These are phyloP conservation scores for Tylopilus balloui DNA, from an alignment of 768 basidiomycete genomes.

Conservation along the genomic window DNA sequence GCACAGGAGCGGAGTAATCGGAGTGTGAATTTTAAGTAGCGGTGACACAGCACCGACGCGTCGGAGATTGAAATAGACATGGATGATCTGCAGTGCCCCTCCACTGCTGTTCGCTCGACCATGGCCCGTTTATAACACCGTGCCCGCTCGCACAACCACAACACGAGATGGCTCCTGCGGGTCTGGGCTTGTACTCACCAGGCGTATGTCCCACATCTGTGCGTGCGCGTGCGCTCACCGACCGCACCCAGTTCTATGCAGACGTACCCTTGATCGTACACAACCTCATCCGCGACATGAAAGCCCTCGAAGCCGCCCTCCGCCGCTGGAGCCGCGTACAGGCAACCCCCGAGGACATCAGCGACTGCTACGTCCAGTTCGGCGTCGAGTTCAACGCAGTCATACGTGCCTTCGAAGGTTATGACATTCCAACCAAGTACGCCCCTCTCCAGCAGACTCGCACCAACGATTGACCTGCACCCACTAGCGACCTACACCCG, in stretches of 20 bases:
- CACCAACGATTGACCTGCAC: not conserved
- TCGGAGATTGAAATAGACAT: not conserved
- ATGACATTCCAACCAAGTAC: constrained; percentile 75
- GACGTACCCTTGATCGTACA: constrained; percentile 63
- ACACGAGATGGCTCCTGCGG: constrained; percentile 13
- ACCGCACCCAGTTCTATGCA: constrained; percentile 1
- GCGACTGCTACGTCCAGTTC: constrained; percentile 84
- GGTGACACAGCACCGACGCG: not conserved
- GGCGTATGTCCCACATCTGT: not conserved
- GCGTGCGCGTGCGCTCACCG: not conserved
- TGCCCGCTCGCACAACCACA: not conserved
- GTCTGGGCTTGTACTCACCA: constrained; percentile 1
- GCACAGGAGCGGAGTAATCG: not conserved
- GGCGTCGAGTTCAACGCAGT: constrained; percentile 86
- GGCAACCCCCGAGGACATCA: constrained; percentile 67
- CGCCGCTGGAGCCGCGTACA: constrained; percentile 60
- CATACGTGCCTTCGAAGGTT: constrained; percentile 66
- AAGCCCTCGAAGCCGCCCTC: constrained; percentile 70
- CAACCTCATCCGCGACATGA: constrained; percentile 75
- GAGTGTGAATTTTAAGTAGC: not conserved
- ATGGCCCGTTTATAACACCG: not conserved
- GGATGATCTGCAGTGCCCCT: too few relatives aligned
- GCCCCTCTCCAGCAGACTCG: constrained; percentile 13
- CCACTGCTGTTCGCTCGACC: not conserved
- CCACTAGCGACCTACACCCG: constrained; percentile 37